Evolutionary conservation across 2,329 filamentous ascomycete genomes (phyloP).

Genomic region (Diaporthe caulivora): DNA sequence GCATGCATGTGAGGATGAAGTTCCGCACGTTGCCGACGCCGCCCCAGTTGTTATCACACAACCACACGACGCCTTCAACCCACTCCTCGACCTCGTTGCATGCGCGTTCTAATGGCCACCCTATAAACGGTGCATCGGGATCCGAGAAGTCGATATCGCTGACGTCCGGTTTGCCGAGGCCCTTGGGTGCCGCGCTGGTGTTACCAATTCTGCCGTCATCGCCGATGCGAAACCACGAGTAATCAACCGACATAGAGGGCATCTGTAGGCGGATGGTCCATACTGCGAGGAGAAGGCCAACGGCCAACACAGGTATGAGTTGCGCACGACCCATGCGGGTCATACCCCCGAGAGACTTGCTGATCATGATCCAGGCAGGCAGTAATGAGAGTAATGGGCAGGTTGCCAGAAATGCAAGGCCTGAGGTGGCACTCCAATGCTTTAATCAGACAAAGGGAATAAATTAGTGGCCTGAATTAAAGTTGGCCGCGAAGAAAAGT

Average conservation of each 20-base stretch:
- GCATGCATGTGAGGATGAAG: conserved; percentile 63
- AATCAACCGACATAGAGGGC: conserved; percentile 3
- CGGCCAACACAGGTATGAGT: background rate
- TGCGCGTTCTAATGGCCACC: conserved; percentile 58
- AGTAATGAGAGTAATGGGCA: background rate
- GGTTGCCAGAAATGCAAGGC: no score
- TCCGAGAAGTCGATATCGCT: conserved; percentile 53
- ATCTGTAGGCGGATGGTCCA: conserved; percentile 30
- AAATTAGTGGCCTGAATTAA: background rate
- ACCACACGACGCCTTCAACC: conserved; percentile 58
- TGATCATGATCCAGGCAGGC: conserved; percentile 16
- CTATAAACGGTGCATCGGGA: conserved; percentile 57
- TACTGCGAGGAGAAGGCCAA: conserved; percentile 26
- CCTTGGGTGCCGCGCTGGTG: background rate
- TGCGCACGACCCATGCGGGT: conserved; percentile 14
- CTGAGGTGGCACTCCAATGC: background rate
- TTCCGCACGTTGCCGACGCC: conserved; percentile 64
- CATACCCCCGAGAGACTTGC: background rate
- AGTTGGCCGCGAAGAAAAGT: background rate
- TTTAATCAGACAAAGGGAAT: background rate
- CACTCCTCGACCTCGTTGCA: conserved; percentile 57
- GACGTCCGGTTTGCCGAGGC: conserved; percentile 31
- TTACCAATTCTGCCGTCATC: background rate
- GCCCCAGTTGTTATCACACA: conserved; percentile 64
- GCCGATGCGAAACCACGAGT: conserved; percentile 7